Base-by-base conservation (phyloP, 2,329 filamentous ascomycete species). In the Verticillium zaregamsianum region DNA sequence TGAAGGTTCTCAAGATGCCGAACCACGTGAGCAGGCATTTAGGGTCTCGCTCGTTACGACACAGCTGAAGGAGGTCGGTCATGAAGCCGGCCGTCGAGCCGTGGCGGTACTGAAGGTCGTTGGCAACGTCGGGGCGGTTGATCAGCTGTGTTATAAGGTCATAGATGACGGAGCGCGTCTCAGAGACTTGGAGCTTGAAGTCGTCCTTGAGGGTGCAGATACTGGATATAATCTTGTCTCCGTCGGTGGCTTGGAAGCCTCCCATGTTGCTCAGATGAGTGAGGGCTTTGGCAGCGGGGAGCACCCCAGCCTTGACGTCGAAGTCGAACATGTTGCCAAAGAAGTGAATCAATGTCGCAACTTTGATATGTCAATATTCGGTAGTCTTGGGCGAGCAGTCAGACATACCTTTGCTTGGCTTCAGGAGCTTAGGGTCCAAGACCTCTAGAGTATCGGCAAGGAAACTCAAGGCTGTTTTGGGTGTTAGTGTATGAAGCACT, bases 11-110 rank as follows among this genome's bases (percentile, higher is more conserved):
- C 25, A 86, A 65, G 31, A 82, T 81, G 32, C 76, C 77, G 66
- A 87, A 87, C 85, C 85, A 87, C 3, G 77, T 72, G 70, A 86
- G 77, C 17, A 87, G 74, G 60, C 84, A 86, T 63, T 79, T 77
- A 0, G 85, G 85, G 61, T 87, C 84, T 64, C 85, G 77, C 69
- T 87, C 85, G 59, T 77, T 81, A 60, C 76, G 76, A 64, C 82
- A 86, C 14, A 86, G 70, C 59, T 79, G 76, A 12, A 86, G 66
- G 20, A 87, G 73, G 33, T 80, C 76, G 28, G 74, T 71, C 65
- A 84, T 79, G 66, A 85, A 86, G 5, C 73, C 75, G 23, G 77
- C 73, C 0, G 77, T 73, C 2, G 71, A 63, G n/a, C 77, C 79
- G 62, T 82, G 76, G 25, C 73, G 74, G 61, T 79, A 73, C 64